A percentile compares a stretch with the other conserved stretches of the same genome.
Conservation (phyloP, 257 asterid species). For the Przewalskia tangutica region DNA sequence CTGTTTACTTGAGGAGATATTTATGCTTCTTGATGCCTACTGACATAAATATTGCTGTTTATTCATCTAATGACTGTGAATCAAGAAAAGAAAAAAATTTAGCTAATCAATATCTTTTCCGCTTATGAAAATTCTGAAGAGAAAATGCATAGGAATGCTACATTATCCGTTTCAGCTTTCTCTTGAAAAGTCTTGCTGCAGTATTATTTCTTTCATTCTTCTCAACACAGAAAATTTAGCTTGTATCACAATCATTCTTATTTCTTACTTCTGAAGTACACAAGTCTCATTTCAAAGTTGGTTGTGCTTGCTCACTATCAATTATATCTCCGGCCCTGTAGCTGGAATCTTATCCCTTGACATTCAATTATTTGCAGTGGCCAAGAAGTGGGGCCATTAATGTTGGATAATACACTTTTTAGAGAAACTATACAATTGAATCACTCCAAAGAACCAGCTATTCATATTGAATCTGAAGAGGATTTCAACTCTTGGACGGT, state of each 20-base stretch:
- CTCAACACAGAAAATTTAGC: neutral
- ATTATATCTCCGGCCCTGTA: neutral
- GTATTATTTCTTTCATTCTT: neutral
- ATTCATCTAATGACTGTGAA: neutral
- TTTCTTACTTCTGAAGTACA: neutral
- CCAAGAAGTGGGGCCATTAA: conserved; percentile 50
- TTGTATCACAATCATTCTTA: neutral
- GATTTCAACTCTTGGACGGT: conserved; percentile 15
- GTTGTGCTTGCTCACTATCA: neutral
- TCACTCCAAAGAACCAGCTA: conserved; percentile 20
- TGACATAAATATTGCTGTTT: neutral
- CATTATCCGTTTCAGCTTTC: neutral
- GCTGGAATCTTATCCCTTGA: neutral
- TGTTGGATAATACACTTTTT: conserved; percentile 21
- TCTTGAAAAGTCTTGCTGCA: neutral
- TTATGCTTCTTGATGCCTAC: neutral
- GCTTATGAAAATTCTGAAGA: neutral
- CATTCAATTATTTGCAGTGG: conserved; percentile 46
- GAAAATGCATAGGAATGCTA: neutral
- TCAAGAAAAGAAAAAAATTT: neutral
- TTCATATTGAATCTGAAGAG: conserved; percentile 36
- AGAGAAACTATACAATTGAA: conserved; percentile 18
- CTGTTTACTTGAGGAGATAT: neutral
- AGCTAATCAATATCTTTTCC: neutral
- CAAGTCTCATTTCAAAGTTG: neutral